These are phyloP conservation scores for Phylloporus sp. DNA, from an alignment of 768 basidiomycete species.

Conservation along the genomic window DNA sequence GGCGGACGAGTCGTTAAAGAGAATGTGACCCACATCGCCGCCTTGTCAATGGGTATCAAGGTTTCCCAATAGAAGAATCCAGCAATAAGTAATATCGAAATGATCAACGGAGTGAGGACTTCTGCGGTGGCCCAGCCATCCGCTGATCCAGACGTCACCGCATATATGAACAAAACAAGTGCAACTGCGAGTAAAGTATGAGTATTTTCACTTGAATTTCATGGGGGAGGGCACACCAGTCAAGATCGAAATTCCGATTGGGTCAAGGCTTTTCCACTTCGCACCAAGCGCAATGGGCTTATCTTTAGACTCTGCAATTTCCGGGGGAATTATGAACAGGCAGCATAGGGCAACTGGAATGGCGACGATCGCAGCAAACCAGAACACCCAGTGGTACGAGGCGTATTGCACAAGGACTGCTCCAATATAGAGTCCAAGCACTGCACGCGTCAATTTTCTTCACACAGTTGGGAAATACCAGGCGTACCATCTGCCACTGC, in stretches of 20 bases:
- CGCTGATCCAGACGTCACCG: constrained; percentile 43
- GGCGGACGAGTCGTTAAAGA: too few relatives aligned
- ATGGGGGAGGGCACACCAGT: constrained; percentile 26
- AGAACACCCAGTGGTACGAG: constrained; percentile 50
- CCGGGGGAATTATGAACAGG: constrained; percentile 34
- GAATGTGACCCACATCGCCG: constrained; percentile 36
- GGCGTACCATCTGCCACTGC: constrained; percentile 40
- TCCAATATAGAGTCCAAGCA: constrained; percentile 41
- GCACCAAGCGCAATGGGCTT: neutral
- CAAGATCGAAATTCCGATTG: constrained; percentile 36
- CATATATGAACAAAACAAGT: constrained; percentile 38
- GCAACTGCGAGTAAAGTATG: constrained; percentile 22
- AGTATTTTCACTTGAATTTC: neutral
- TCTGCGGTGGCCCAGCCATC: constrained; percentile 44
- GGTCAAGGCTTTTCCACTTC: constrained; percentile 33
- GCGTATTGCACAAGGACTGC: constrained; percentile 38
- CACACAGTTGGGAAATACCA: neutral
- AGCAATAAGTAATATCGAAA: constrained; percentile 37
- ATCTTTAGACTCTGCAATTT: constrained; percentile 2
- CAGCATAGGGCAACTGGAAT: constrained; percentile 29
- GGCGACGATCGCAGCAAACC: constrained; percentile 39
- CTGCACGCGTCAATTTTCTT: constrained; percentile 16
- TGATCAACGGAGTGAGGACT: constrained; percentile 43
- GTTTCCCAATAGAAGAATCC: constrained; percentile 52
- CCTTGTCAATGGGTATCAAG: constrained; percentile 33